Conservation (phyloP, 129 eudicot genomes). For the Erigeron canadensis region DNA sequence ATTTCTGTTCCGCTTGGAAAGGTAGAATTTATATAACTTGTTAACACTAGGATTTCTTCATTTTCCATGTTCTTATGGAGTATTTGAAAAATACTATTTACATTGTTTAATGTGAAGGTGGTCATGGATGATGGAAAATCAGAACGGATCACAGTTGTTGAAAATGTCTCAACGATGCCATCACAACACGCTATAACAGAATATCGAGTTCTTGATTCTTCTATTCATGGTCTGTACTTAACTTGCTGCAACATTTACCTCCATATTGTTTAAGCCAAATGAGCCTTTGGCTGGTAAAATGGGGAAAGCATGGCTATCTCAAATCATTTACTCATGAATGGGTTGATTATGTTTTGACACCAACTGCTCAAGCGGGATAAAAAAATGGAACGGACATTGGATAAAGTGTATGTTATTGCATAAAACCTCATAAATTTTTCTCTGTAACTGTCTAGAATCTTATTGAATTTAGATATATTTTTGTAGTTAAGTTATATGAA, state of each 20-base stretch:
- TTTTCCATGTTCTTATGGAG: not conserved
- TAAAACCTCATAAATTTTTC: too few species aligned
- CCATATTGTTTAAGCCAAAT: not conserved
- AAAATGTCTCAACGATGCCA: conserved; percentile 38
- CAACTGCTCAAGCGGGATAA: too few species aligned
- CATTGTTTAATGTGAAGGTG: conserved; percentile 48
- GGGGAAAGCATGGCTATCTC: not conserved
- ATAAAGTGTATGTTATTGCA: too few species aligned
- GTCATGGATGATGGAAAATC: conserved; percentile 85
- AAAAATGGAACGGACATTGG: too few species aligned
- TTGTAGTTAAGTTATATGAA: too few species aligned
- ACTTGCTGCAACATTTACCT: not conserved
- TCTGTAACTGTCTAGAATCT: too few species aligned
- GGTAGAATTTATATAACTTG: conserved; percentile 40
- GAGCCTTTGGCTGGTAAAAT: conserved; percentile 2
- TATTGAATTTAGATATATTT: too few species aligned
- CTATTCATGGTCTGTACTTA: conserved; percentile 58
- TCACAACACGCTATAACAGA: conserved; percentile 89
- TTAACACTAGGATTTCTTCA: not conserved
- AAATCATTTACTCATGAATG: too few species aligned
- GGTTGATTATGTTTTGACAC: too few species aligned
- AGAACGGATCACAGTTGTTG: conserved; percentile 75
- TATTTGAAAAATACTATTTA: not conserved
- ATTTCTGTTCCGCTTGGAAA: conserved; percentile 73
- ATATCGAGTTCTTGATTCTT: conserved; percentile 71